These are phyloP conservation scores for Aechmea fasciata DNA, from an alignment of 176 grass and related monocot species.

Conservation along the genomic window DNA sequence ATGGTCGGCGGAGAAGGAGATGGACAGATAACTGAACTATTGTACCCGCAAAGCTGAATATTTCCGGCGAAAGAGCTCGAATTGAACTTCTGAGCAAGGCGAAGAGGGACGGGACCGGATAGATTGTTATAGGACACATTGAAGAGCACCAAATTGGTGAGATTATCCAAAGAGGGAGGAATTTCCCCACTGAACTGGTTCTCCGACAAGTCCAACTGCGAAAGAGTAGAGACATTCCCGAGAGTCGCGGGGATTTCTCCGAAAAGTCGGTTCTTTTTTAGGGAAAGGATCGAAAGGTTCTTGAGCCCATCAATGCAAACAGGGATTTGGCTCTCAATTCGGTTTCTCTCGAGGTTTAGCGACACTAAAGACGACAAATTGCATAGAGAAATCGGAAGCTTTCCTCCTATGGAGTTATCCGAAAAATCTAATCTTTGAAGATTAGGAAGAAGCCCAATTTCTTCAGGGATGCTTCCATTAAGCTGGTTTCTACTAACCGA, in stretches of 20 bases:
- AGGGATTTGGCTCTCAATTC: conserved; percentile 30
- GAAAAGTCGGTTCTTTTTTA: conserved; percentile 26
- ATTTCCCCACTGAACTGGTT: conserved; percentile 47
- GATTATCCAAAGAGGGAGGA: conserved; percentile 19
- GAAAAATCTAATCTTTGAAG: conserved; percentile 64
- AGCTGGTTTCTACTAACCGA: conserved; percentile 35
- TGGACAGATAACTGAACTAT: conserved; percentile 7
- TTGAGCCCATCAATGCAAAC: conserved; percentile 26
- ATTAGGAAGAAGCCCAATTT: conserved; percentile 33
- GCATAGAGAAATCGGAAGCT: conserved; percentile 39
- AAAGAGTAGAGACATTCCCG: conserved; percentile 24
- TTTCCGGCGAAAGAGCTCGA: conserved; percentile 20
- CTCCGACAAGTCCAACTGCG: conserved; percentile 27
- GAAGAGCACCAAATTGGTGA: conserved; percentile 32
- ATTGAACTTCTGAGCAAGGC: conserved; percentile 13
- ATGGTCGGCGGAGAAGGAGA: conserved; percentile 17
- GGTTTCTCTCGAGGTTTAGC: conserved; percentile 31
- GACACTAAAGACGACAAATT: conserved; percentile 31
- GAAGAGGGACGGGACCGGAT: conserved; percentile 15
- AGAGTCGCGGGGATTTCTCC: conserved; percentile 27
- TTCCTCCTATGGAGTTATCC: conserved; percentile 34
- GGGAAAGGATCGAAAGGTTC: conserved; percentile 28
- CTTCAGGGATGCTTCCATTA: conserved; percentile 33
- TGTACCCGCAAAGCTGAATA: conserved; percentile 11
- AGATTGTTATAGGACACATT: conserved; percentile 71